A percentile compares a stretch with the other conserved stretches of the same genome.
Evolutionary conservation across 129 eudicot genomes (phyloP).

Genomic region (Flaveria ramosissima): DNA sequence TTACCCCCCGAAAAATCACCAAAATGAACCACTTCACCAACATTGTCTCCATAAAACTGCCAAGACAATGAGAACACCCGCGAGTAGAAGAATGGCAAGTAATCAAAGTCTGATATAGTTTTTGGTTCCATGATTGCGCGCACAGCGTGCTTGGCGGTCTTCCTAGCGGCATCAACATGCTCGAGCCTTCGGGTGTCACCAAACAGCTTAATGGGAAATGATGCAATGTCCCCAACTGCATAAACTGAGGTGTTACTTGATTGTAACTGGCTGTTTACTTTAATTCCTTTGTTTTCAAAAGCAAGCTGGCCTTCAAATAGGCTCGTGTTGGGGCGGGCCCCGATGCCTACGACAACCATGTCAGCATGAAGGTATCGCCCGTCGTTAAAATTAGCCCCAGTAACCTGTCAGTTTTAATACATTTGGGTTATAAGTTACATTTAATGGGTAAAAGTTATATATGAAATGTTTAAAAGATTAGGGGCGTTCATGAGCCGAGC

Average conservation of each 20-base stretch:
- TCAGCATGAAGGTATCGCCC: constrained; percentile 67
- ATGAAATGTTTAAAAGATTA: not conserved
- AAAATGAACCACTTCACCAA: constrained; percentile 77
- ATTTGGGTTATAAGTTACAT: not conserved
- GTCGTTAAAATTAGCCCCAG: constrained; percentile 70
- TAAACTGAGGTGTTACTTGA: constrained; percentile 78
- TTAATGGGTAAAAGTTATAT: too few relatives aligned
- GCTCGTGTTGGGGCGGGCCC: constrained; percentile 88
- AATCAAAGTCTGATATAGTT: constrained; percentile 59
- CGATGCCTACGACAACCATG: constrained; percentile 85
- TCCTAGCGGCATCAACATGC: constrained; percentile 89
- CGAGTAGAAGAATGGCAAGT: constrained; percentile 94
- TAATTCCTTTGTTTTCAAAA: constrained; percentile 81
- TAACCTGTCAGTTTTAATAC: constrained; percentile 36
- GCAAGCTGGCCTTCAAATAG: constrained; percentile 83
- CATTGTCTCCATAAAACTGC: constrained; percentile 90
- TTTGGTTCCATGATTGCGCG: constrained; percentile 74
- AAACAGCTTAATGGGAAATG: constrained; percentile 66
- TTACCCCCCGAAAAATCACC: constrained; percentile 74
- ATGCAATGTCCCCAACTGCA: constrained; percentile 86
- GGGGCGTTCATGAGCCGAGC: too few relatives aligned
- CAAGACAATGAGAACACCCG: constrained; percentile 82
- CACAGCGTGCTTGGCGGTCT: constrained; percentile 81
- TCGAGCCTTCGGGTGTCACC: constrained; percentile 81
- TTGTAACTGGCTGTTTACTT: constrained; percentile 68